phyloP scores from a whole-genome alignment of 768 basidiomycete genomes.

The Pleurotus citrinopileatus region DNA sequence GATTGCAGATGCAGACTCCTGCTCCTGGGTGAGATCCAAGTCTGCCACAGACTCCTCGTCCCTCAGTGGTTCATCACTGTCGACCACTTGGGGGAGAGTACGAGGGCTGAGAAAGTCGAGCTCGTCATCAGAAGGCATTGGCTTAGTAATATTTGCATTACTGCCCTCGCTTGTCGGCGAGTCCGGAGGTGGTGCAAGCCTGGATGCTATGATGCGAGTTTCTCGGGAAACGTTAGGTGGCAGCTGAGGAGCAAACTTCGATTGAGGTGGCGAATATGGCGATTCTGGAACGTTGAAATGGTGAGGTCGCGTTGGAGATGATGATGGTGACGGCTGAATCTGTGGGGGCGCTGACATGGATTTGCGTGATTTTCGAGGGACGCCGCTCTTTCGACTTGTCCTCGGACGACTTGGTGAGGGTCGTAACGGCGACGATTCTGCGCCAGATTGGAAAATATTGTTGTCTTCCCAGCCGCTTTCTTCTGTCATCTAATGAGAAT shows the following conservation, averaged over 20 bases:
- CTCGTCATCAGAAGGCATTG: slow-evolving; percentile 21
- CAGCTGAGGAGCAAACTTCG: slow-evolving; percentile 54
- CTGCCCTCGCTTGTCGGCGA: not conserved
- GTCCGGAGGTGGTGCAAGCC: slow-evolving; percentile 14
- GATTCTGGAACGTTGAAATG: slow-evolving; percentile 17
- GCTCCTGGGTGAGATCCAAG: slow-evolving; percentile 12
- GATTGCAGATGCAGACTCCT: not conserved
- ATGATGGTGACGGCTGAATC: slow-evolving; percentile 39
- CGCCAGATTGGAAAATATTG: slow-evolving; percentile 88
- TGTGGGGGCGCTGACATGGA: slow-evolving; percentile 73
- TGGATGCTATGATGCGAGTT: slow-evolving; percentile 18
- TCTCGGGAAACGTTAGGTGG: slow-evolving; percentile 33
- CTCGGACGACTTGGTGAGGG: slow-evolving; percentile 53
- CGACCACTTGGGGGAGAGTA: slow-evolving; percentile 13
- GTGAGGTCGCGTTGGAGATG: slow-evolving; percentile 33
- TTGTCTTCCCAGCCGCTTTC: slow-evolving; percentile 91
- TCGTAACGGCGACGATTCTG: slow-evolving; percentile 73
- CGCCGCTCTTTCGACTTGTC: slow-evolving; percentile 36
- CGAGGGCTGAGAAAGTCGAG: slow-evolving; percentile 14
- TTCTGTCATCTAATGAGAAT: slow-evolving; percentile 33
- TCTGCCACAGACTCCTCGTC: slow-evolving; percentile 21
- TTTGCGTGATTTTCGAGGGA: slow-evolving; percentile 55
- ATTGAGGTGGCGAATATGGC: slow-evolving; percentile 47
- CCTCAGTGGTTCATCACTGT: slow-evolving; percentile 14
- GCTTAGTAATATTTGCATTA: slow-evolving; percentile 9